Evolutionary conservation across 495 filamentous ascomycete species (phyloP).

Genomic region (Neurospora pannonica): DNA sequence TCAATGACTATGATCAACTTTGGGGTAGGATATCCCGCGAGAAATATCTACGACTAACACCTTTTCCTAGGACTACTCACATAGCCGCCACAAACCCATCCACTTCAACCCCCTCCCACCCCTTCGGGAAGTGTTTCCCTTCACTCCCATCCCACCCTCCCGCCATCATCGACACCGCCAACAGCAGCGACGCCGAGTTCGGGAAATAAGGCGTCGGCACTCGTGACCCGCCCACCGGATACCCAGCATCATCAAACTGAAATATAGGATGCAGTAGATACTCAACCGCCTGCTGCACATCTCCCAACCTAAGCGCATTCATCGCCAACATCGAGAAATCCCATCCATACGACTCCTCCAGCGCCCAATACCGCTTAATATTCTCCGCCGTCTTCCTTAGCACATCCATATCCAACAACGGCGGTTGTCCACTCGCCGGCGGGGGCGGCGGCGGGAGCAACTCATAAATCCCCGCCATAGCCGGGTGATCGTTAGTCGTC

Average conservation of each 20-base stretch:
- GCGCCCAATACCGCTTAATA: slow-evolving; percentile 37
- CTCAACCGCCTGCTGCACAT: slow-evolving; percentile 34
- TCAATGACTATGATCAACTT: neutral
- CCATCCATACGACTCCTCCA: slow-evolving; percentile 42
- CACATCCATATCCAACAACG: slow-evolving; percentile 28
- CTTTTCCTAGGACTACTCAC: neutral
- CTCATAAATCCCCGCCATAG: slow-evolving; percentile 39
- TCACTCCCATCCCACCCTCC: slow-evolving; percentile 42
- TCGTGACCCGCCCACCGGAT: slow-evolving; percentile 39
- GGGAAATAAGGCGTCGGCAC: slow-evolving; percentile 51
- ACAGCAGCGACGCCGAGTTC: slow-evolving; percentile 33
- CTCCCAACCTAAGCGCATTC: slow-evolving; percentile 39
- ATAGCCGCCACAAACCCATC: slow-evolving; percentile 37
- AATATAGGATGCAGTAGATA: slow-evolving; percentile 40
- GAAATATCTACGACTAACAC: neutral
- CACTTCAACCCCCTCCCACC: slow-evolving; percentile 31
- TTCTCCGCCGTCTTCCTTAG: slow-evolving; percentile 33
- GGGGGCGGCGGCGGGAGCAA: slow-evolving; percentile 39
- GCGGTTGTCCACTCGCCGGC: slow-evolving; percentile 17
- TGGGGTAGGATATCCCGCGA: neutral
- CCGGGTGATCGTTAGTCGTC: slow-evolving; percentile 41
- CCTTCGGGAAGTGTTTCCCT: slow-evolving; percentile 33
- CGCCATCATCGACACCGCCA: slow-evolving; percentile 47
- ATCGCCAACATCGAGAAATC: slow-evolving; percentile 47
- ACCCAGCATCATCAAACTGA: slow-evolving; percentile 43